Base-by-base conservation (phyloP, 176 grass and related monocot genomes). In the Paspalum notatum region DNA sequence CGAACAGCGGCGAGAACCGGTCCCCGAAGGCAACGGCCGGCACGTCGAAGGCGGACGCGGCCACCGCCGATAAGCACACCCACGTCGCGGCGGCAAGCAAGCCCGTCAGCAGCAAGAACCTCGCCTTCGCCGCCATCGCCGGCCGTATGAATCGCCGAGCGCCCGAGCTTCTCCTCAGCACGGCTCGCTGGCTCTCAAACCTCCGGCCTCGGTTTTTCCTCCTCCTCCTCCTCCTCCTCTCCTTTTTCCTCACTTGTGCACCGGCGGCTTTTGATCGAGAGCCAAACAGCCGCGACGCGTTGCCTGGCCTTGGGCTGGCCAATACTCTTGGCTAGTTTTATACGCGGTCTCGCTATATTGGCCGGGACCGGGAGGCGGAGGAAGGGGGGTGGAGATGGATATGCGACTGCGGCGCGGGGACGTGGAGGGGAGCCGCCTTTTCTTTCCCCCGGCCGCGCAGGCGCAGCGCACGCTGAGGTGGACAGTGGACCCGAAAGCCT, bases 1-100 rank as follows among this genome's bases (percentile, higher is more conserved):
- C 93, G 51, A 97, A 97, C 51, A 97, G 83, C 71, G 83, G 86
- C 61, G 90, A 93, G 90, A 88, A 93, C 3, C 93, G 68, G 40
- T 97, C 90, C 0, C 80, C 85, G 82, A 97, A 97, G 83, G 90
- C 56, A 11, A 83, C 43, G 79, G 37, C 82, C 74, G 93, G 90
- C 32, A 86, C 90, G 71, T 82, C 83, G 65, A 90, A 96, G 44
- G 70, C 75, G 22, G 76, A 39, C 11, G 43, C 62, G 49, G 75
- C 37, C 75, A 1, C 69, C 20, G 43, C 85, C 68, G 53, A 60
- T 21, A 81, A 46, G 48, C 66, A 73, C 32, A 45, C 55, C 80
- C 52, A 79, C 67, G 68, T 13, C 70, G 59, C 66, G 15, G 39
- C 65, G 50, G 41, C 69, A 54, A 86, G 51, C 78, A 86, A n/a